Evolutionary conservation across 2,329 filamentous ascomycete genomes (phyloP).

Genomic region (Tolypocladium inflatum): DNA sequence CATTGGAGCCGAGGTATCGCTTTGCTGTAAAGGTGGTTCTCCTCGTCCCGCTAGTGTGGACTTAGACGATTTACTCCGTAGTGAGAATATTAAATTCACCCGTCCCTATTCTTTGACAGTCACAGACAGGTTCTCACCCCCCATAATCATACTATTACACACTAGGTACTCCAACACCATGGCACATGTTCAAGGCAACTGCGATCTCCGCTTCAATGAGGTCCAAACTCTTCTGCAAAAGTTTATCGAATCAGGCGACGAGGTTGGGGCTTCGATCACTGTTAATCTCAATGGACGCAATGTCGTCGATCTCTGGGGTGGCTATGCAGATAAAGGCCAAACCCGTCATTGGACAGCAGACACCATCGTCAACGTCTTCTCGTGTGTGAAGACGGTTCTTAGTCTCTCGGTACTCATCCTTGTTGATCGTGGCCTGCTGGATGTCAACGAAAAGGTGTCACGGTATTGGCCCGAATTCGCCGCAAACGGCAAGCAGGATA

Average conservation of each 20-base stretch:
- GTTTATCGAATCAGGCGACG: slow-evolving; percentile 24
- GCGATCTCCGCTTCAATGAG: too few species aligned
- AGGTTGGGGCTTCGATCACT: slow-evolving; percentile 34
- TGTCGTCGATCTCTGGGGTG: slow-evolving; percentile 36
- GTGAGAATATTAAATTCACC: too few species aligned
- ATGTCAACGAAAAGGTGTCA: slow-evolving; percentile 24
- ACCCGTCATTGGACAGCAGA: slow-evolving; percentile 26
- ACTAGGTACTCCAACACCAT: too few species aligned
- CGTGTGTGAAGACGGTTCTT: slow-evolving; percentile 27
- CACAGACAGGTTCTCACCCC: too few species aligned
- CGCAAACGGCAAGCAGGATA: slow-evolving; percentile 27
- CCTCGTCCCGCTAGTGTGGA: too few species aligned
- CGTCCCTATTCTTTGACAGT: too few species aligned
- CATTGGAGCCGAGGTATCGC: too few species aligned
- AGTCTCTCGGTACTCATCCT: slow-evolving; percentile 27
- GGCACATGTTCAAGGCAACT: too few species aligned
- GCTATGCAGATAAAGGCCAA: slow-evolving; percentile 19
- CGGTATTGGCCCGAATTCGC: slow-evolving; percentile 38
- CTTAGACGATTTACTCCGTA: too few species aligned
- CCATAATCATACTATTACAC: too few species aligned
- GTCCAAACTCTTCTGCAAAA: slow-evolving; percentile 16
- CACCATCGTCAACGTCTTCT: slow-evolving; percentile 30
- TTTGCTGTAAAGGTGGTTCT: too few species aligned
- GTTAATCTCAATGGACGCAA: slow-evolving; percentile 29
- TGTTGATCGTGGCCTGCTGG: slow-evolving; percentile 26